A percentile compares a stretch with the other conserved stretches of the same genome.
Conservation (phyloP, 225 moss, liverwort and hornwort genomes). For the Rhytidiadelphus loreus region DNA sequence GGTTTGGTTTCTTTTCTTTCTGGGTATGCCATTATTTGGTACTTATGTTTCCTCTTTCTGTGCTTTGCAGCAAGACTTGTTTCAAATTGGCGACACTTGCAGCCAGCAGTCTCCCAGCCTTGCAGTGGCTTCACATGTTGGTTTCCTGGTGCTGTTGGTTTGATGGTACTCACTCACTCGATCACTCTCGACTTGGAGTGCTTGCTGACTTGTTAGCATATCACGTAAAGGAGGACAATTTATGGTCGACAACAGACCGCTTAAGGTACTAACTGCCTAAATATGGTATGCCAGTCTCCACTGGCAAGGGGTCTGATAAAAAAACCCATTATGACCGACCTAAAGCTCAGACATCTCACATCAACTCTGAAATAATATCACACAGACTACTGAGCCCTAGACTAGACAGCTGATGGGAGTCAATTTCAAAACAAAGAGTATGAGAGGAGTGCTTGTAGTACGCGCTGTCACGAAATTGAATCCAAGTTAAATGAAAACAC, state of each 20-base stretch:
- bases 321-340: neutral
- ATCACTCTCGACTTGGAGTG: neutral
- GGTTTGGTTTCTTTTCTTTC: neutral
- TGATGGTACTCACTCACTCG: neutral
- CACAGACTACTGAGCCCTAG: neutral
- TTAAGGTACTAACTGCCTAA: neutral
- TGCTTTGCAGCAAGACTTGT: neutral
- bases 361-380: neutral
- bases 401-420: neutral
- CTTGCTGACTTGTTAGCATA: neutral
- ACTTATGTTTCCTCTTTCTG: neutral
- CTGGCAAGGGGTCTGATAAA: neutral
- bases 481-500: neutral
- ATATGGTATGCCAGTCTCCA: neutral
- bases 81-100: neutral
- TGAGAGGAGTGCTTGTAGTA: neutral
- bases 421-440: neutral
- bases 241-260: neutral
- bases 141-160: neutral
- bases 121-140: neutral
- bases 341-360: neutral
- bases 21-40: neutral
- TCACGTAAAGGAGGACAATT: neutral
- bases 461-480: neutral
- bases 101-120: neutral